phyloP scores from a whole-genome alignment of 768 basidiomycete species.

The Amanita pallidorosea region DNA sequence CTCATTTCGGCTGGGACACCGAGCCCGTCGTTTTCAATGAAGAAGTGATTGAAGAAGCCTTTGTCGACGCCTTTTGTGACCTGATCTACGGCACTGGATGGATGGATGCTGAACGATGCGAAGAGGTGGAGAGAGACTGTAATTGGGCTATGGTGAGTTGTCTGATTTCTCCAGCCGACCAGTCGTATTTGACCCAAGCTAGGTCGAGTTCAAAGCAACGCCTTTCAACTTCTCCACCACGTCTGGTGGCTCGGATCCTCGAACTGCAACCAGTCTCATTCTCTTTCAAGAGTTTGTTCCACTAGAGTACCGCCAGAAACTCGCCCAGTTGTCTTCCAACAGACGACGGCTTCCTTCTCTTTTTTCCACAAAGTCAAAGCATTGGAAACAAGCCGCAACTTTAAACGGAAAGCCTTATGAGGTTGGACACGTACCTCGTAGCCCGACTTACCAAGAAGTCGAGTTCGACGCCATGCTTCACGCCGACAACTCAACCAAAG shows the following conservation, averaged over 20 bases:
- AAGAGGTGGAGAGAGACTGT: slow-evolving; percentile 74
- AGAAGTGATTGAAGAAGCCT: slow-evolving; percentile 83
- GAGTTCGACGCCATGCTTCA: slow-evolving; percentile 74
- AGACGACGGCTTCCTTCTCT: slow-evolving; percentile 61
- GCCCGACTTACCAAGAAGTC: slow-evolving; percentile 45
- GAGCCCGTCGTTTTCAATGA: slow-evolving; percentile 69
- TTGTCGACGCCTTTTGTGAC: slow-evolving; percentile 81
- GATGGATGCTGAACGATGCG: slow-evolving; percentile 65
- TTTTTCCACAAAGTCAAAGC: slow-evolving; percentile 47
- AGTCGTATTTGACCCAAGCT: background rate
- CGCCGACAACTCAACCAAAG: slow-evolving; percentile 35
- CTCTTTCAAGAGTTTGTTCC: slow-evolving; percentile 95
- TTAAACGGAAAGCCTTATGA: slow-evolving; percentile 73
- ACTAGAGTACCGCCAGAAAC: slow-evolving; percentile 70
- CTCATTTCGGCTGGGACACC: slow-evolving; percentile 89
- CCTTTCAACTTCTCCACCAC: slow-evolving; percentile 30
- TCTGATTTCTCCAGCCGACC: background rate
- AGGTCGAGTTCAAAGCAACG: slow-evolving; percentile 85
- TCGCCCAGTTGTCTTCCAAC: slow-evolving; percentile 41
- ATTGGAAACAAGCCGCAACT: slow-evolving; percentile 78
- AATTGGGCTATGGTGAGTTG: slow-evolving; percentile 86
- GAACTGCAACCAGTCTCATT: slow-evolving; percentile 62
- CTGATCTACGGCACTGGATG: slow-evolving; percentile 77
- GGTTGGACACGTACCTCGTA: slow-evolving; percentile 46
- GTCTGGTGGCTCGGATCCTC: slow-evolving; percentile 43